Base-by-base conservation (phyloP, 1,284 basidiomycete species). In the Golubevia sp. region DNA sequence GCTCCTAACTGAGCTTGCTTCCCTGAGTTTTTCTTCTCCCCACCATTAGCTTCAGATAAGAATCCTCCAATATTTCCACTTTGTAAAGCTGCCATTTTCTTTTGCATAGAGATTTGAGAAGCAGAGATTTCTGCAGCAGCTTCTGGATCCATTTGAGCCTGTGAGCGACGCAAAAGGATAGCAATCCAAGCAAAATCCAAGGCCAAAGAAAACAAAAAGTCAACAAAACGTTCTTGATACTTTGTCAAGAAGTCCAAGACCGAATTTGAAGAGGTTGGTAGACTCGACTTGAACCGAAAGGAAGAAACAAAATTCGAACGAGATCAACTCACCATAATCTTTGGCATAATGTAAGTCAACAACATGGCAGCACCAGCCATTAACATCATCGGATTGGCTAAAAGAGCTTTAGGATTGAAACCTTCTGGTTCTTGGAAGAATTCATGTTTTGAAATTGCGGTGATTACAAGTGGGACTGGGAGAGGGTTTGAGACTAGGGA, bases 131-230 rank as follows among this genome's bases (percentile, higher is more conserved):
- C 71, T 54, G 66, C 62, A n/a, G 68, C 69, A 2, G 71, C 58
- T 48, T 74, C 71, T 1, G 71, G 69, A 24, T 74, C 71, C 21
- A 74, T 55, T 8, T 70, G 53, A 66, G 59, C 58, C 67, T 73
- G 44, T 64, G 64, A 49, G 63, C 25, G 59, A 63, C n/a, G 50
- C 64, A 67, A 18, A 24, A 18, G n/a, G 53, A n/a, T 5, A 49
- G 38, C 30, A 21, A 25, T 25, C 18, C 44, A 8, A n/a, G 4
- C 49, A 48, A 38, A 26, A 59, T 50, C 50, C 38, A 34, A 26
- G 8, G 49, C 51, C 51, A 24, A 15, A 54, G 23, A 23, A 53
- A 38, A 25, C 15, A 38, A 21, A 50, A n/a, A n/a, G 48, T 15
- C n/a, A n/a, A n/a, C 15, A 49, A n/a, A n/a, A 49, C 48, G 48